A percentile compares a stretch with the other conserved stretches of the same genome.
These are phyloP conservation scores for Aspergillus wentii DNA, from an alignment of 495 filamentous ascomycete species.

Conservation along the genomic window DNA sequence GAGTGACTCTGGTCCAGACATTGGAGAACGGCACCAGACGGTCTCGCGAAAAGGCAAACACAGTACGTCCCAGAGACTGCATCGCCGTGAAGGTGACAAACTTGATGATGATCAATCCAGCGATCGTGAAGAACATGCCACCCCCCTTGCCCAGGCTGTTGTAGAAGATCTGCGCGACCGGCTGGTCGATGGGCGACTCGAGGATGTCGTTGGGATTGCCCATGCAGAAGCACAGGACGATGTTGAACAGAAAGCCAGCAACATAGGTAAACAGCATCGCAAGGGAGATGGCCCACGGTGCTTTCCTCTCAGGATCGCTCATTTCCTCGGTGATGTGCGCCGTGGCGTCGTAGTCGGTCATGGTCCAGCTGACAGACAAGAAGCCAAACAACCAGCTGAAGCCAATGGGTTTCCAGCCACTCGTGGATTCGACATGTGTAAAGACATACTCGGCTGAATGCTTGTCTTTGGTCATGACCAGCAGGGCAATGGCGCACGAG, in stretches of 20 bases:
- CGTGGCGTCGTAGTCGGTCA: constrained; percentile 54
- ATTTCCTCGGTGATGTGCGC: constrained; percentile 63
- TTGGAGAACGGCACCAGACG: constrained; percentile 49
- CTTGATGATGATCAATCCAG: constrained; percentile 47
- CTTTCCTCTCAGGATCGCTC: constrained; percentile 50
- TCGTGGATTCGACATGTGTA: constrained; percentile 52
- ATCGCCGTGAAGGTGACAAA: constrained; percentile 58
- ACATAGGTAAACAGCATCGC: constrained; percentile 59
- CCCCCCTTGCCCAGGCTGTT: constrained; percentile 53
- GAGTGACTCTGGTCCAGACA: constrained; percentile 51
- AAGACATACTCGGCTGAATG: constrained; percentile 59
- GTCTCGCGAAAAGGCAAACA: constrained; percentile 61
- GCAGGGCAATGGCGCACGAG: constrained; percentile 52
- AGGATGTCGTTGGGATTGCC: constrained; percentile 46
- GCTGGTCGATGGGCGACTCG: constrained; percentile 43
- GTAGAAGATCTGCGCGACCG: constrained; percentile 62
- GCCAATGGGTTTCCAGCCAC: constrained; percentile 59
- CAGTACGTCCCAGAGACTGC: constrained; percentile 55
- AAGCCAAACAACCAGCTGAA: constrained; percentile 70
- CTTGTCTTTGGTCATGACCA: constrained; percentile 55
- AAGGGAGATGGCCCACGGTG: constrained; percentile 55
- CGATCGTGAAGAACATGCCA: constrained; percentile 57
- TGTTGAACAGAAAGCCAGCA: constrained; percentile 57
- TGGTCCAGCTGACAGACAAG: constrained; percentile 63
- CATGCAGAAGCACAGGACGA: constrained; percentile 59